Evolutionary conservation across 805 yeast genomes (phyloP).

Genomic region (Kodamaea kakaduensis): DNA sequence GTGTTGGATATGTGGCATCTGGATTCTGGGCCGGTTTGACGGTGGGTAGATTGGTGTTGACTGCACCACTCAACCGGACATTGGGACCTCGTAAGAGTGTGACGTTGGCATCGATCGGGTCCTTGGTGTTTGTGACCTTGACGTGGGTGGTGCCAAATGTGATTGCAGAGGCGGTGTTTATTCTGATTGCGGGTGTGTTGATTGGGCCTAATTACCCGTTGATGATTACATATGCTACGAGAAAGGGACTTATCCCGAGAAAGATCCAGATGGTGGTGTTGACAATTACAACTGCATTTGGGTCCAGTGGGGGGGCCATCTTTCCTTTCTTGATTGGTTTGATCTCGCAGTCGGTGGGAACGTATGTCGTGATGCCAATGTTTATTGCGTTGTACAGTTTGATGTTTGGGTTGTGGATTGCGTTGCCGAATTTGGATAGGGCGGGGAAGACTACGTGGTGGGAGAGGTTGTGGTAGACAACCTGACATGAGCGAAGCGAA

Average conservation of each 20-base stretch:
- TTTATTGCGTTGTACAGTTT: slow-evolving; percentile 16
- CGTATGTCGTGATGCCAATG: slow-evolving; percentile 22
- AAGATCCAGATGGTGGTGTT: slow-evolving; percentile 22
- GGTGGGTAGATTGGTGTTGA: slow-evolving; percentile 53
- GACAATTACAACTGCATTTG: slow-evolving; percentile 24
- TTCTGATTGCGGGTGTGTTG: slow-evolving; percentile 51
- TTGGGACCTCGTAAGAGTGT: slow-evolving; percentile 47
- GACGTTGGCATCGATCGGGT: slow-evolving; percentile 25
- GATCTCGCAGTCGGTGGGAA: slow-evolving; percentile 19
- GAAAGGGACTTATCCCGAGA: slow-evolving; percentile 18
- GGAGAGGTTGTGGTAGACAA: slow-evolving; percentile 17
- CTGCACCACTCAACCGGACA: slow-evolving; percentile 32
- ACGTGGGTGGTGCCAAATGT: slow-evolving; percentile 48
- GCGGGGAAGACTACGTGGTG: slow-evolving; percentile 12
- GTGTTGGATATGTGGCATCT: slow-evolving; percentile 61
- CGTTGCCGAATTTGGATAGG: slow-evolving; percentile 21
- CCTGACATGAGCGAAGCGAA: too few relatives aligned
- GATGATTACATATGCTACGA: slow-evolving; percentile 18
- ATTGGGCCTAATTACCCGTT: slow-evolving; percentile 31
- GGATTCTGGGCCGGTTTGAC: slow-evolving; percentile 74
- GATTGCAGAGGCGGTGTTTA: slow-evolving; percentile 43
- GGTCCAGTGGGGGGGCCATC: slow-evolving; percentile 23
- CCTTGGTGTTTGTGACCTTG: slow-evolving; percentile 37
- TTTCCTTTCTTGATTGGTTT: slow-evolving; percentile 22
- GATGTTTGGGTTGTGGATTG: slow-evolving; percentile 17